phyloP scores from a whole-genome alignment of 2,329 filamentous ascomycete species.

The Metarhizium album region DNA sequence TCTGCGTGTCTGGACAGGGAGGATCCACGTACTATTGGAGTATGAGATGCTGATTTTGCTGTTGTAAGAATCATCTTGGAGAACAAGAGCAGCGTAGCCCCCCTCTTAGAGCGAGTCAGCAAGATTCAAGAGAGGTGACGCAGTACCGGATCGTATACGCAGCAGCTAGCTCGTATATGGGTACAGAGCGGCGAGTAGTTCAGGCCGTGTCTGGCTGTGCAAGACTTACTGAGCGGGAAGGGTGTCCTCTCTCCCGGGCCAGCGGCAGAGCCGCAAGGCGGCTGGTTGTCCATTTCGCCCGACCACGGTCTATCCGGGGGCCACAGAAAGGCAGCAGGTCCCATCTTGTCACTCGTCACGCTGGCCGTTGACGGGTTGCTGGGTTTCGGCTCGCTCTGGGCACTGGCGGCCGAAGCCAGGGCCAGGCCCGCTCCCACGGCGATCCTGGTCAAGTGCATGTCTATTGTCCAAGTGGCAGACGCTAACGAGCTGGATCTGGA shows the following conservation, averaged over 20 bases:
- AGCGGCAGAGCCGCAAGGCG: slow-evolving; percentile 38
- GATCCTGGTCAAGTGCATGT: not conserved
- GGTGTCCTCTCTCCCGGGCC: slow-evolving; percentile 30
- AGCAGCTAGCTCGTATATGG: too few relatives aligned
- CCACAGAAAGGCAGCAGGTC: slow-evolving; percentile 45
- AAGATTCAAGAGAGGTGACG: not conserved
- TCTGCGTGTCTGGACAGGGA: slow-evolving; percentile 17
- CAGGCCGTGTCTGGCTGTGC: too few relatives aligned
- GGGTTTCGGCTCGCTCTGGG: not conserved
- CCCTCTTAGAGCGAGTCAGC: slow-evolving; percentile 23
- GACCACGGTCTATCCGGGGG: slow-evolving; percentile 40
- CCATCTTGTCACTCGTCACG: slow-evolving; percentile 13
- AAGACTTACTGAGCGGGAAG: slow-evolving; percentile 35
- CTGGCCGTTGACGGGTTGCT: slow-evolving; percentile 4
- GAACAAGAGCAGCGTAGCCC: slow-evolving; percentile 38
- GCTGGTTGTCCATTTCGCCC: slow-evolving; percentile 36
- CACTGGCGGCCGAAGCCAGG: not conserved
- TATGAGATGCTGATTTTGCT: slow-evolving; percentile 40
- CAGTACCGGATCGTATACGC: not conserved
- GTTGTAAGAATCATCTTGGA: slow-evolving; percentile 41
- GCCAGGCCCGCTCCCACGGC: slow-evolving; percentile 1
- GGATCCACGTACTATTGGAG: slow-evolving; percentile 28
- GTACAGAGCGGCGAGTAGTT: too few relatives aligned
- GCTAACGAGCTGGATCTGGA: not conserved
- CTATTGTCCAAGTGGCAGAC: not conserved